Base-by-base conservation (phyloP, 305 asterid species). In the Fraxinus angustifolia region DNA sequence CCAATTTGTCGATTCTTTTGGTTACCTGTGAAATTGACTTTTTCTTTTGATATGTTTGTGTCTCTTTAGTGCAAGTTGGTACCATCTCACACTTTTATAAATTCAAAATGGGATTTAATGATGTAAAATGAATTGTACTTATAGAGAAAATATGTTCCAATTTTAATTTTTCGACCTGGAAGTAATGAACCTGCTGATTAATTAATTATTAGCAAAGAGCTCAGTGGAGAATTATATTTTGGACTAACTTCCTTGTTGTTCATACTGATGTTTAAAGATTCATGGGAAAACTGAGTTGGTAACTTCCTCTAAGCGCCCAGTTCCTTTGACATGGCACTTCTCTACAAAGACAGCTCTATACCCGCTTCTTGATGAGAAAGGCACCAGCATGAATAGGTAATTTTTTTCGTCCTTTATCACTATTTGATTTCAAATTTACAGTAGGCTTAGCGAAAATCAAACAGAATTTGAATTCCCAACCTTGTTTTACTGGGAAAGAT, bases 241-340 rank as follows among this genome's bases (percentile, higher is more conserved):
- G 36, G 60, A 80, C 28, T 72, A 79, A 71, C 79, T 74, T 81
- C 40, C 75, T 70, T 82, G 34, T 78, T 82, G 82, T 85, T 88
- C 78, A 83, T 82, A 58, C 53, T 79, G 83, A 75, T 82, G 79
- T 86, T 83, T 77, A 83, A 84, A 94, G 99, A 94, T 96, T 88
- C 99, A 96, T 83, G 98, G 99, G 53, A 93, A 92, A 90, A 94
- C 98, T 28, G 99, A 96, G 92, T 84, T 96, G 88, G 97, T 96
- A 75, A 90, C 94, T 50, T 92, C 98, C 82, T 86, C 96, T 76
- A 96, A 90, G 87, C 99, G 99, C 78, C 98, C 98, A 68, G 98
- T 96, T 86, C 98, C 99, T 10, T 88, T 96, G 91, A 96, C 92
- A 72, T 93, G 99, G 99, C 94, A 93, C 83, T 94, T 96, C 84